Percentiles rank a stretch among this genome's conserved stretches.
Evolutionary conservation across 495 filamentous ascomycete genomes (phyloP).

Genomic region (Neurospora africana): DNA sequence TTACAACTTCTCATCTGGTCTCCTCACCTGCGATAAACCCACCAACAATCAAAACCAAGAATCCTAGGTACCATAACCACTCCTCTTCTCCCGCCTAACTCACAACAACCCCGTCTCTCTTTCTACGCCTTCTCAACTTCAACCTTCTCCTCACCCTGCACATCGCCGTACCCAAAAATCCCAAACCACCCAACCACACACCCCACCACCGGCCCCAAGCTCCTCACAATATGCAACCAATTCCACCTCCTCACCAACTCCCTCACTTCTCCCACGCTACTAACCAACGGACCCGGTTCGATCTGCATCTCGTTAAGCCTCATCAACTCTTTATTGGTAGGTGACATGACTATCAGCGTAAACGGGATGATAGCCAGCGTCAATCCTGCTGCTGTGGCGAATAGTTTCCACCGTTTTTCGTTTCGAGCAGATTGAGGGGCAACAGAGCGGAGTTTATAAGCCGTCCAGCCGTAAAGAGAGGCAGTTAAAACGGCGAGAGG

Average conservation of each 20-base stretch:
- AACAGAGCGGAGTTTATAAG: neutral
- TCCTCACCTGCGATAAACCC: too few species aligned
- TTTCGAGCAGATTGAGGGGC: neutral
- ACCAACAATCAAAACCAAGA: too few species aligned
- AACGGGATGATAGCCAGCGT: constrained; percentile 24
- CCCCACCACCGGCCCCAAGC: neutral
- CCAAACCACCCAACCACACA: neutral
- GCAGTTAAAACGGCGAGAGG: neutral
- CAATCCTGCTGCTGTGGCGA: neutral
- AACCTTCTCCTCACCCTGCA: neutral
- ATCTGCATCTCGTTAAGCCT: constrained; percentile 5
- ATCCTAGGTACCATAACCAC: too few species aligned
- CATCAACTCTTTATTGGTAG: constrained; percentile 23
- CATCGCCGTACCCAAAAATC: neutral
- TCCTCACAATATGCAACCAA: neutral
- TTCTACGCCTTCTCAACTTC: neutral
- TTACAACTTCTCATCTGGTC: too few species aligned
- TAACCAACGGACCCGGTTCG: neutral
- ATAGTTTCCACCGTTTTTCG: neutral
- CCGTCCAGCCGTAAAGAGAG: neutral
- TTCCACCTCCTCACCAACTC: neutral
- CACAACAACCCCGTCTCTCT: too few species aligned
- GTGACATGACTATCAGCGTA: constrained; percentile 22
- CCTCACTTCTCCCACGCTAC: neutral
- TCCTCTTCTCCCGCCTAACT: too few species aligned